These are phyloP conservation scores for Trichophyton verrucosum DNA, from an alignment of 2,329 filamentous ascomycete genomes.

Conservation along the genomic window DNA sequence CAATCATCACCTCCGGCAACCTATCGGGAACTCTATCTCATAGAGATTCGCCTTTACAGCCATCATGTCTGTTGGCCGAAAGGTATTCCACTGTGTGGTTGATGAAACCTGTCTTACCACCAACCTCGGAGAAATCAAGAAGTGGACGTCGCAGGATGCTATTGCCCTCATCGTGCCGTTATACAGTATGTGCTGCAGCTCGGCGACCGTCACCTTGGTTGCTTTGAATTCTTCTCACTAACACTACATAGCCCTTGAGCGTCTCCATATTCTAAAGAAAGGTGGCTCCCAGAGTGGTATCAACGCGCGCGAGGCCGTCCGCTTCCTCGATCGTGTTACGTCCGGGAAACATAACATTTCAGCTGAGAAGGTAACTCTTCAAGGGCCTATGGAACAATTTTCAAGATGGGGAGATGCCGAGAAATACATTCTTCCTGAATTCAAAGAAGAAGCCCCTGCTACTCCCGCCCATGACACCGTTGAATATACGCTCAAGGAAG, in stretches of 20 bases:
- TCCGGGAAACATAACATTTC: constrained; percentile 35
- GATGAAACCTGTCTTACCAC: constrained; percentile 42
- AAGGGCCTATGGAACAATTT: constrained; percentile 40
- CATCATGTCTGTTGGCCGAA: constrained; percentile 32
- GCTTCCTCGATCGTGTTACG: constrained; percentile 40
- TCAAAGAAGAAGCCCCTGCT: constrained; percentile 25
- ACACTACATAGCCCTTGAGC: constrained; percentile 31
- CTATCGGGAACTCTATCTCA: not conserved
- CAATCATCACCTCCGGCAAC: not conserved
- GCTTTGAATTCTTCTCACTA: constrained; percentile 8
- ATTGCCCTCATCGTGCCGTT: constrained; percentile 41
- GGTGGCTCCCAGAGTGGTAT: constrained; percentile 36
- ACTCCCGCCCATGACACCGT: constrained; percentile 10
- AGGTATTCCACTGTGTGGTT: constrained; percentile 41
- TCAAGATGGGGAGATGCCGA: constrained; percentile 36
- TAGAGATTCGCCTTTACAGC: not conserved
- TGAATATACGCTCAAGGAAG: constrained; percentile 4
- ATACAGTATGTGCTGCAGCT: constrained; percentile 32
- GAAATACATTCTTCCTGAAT: constrained; percentile 34
- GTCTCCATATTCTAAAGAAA: constrained; percentile 34
- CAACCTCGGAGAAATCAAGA: constrained; percentile 42
- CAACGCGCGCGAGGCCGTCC: constrained; percentile 40
- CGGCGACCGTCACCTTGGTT: not conserved
- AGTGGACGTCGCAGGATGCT: constrained; percentile 38
- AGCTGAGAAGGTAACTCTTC: constrained; percentile 33